Evolutionary conservation across 352 stramenopile species (phyloP), one percentile per base, ranked within the genome.

Genomic region (Sclerospora graminicola): DNA sequence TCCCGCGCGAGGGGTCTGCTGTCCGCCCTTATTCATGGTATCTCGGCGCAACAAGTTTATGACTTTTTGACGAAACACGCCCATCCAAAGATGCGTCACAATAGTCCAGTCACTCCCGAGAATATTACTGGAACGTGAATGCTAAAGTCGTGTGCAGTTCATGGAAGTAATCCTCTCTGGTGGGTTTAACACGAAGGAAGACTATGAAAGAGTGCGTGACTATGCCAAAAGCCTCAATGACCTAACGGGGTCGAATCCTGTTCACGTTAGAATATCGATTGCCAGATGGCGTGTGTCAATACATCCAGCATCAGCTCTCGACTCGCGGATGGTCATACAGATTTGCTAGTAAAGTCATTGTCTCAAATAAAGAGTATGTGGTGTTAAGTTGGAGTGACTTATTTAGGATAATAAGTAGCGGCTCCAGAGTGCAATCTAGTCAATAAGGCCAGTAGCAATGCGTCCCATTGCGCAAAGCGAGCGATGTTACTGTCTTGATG

Each of bases 31-130:
- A 89, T 88, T 44, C 78, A 91, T 40, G 86, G 86, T 37, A 95
- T 96, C 54, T 94, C 83, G 23, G 84, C 83, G 14, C 72, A 92
- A 47, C 83, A 95, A 50, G 94, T 96, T 21, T 90, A 95, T 48
- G 75, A 95, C 61, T 96, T 95, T 52, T 45, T 96, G 10, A 89
- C 88, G 59, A 84, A 89, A 49, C 80, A 94, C 42, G 82, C 77
- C 13, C 83, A 94, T 54, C 77, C 80, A 11, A 85, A 84, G 38
- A 89, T 90, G 74, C 64, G 74, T 6, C 44, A 48, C 31, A 88
- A 89, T 52, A 69, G 33, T 2, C 35, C 77, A 5, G 66, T 92
- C 32, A 83, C 93, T 41, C 83, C 83, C 0, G 82, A 94, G 29
- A 92, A 94, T 50, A 89, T 94, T 52, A 79, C 87, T 20, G 83